Percentiles rank a stretch among this genome's conserved stretches.
phyloP scores from a whole-genome alignment of 495 filamentous ascomycete genomes.

The Tuber microsphaerosporum region DNA sequence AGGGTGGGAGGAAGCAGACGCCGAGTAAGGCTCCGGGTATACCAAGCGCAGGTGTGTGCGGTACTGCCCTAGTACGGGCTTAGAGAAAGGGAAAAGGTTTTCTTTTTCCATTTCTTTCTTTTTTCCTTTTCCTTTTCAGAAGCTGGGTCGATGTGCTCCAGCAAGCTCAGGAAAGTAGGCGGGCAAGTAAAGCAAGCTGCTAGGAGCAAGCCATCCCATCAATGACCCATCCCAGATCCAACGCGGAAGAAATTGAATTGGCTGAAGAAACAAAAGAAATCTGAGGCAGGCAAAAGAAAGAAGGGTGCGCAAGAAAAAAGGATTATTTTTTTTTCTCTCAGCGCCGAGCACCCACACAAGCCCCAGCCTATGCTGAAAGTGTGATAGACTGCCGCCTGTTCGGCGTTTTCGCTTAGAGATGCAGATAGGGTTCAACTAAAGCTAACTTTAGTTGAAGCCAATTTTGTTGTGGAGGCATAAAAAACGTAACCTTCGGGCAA shows the following conservation, averaged over 20 bases:
- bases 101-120: not conserved
- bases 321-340: not conserved
- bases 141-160: not conserved
- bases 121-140: not conserved
- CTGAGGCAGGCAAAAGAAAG: not conserved
- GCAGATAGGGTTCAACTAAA: not conserved
- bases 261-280: not conserved
- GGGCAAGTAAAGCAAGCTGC: not conserved
- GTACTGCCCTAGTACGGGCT: not conserved
- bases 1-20: not conserved
- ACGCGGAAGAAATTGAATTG: not conserved
- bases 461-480: not conserved
- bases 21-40: not conserved
- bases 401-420: constrained; percentile 3
- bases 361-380: not conserved
- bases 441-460: not conserved
- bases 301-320: not conserved
- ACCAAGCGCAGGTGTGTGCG: not conserved
- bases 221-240: not conserved
- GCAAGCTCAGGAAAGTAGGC: not conserved
- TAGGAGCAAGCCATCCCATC: not conserved
- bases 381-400: not conserved
- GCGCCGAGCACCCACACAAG: not conserved
- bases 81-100: not conserved
- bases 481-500: not conserved